Conservation (phyloP, 2,329 filamentous ascomycete genomes). For the Sporothrix schenckii region DNA sequence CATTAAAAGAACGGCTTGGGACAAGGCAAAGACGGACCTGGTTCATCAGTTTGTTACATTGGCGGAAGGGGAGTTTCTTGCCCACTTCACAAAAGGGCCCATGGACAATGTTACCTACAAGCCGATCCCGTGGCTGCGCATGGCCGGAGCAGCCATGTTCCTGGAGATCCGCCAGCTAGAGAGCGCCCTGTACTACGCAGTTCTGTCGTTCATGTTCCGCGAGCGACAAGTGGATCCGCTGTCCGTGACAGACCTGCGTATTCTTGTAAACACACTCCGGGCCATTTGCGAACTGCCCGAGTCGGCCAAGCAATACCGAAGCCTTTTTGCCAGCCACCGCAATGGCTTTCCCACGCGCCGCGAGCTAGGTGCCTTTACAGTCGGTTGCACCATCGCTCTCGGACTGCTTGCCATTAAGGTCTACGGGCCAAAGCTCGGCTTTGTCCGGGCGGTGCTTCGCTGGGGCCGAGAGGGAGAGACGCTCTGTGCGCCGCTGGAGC, state of each 20-base stretch:
- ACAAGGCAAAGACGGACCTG: neutral
- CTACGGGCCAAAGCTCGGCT: constrained; percentile 30
- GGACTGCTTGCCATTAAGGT: constrained; percentile 4
- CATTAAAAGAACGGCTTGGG: constrained; percentile 13
- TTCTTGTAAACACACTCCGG: constrained; percentile 19
- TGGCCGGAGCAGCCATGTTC: constrained; percentile 28
- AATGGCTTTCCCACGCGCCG: constrained; percentile 15
- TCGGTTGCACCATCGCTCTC: neutral
- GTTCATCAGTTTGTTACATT: constrained; percentile 15
- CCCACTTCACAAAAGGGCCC: neutral
- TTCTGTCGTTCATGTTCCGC: constrained; percentile 12
- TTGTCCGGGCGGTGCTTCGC: constrained; percentile 28
- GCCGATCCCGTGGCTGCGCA: constrained; percentile 28
- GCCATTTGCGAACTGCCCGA: constrained; percentile 24
- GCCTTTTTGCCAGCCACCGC: constrained; percentile 5
- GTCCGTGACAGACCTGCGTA: constrained; percentile 22
- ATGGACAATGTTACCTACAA: constrained; percentile 13
- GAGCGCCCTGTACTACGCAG: constrained; percentile 27
- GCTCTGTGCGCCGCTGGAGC: constrained; percentile 10
- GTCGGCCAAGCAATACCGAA: constrained; percentile 13
- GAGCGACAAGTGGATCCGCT: neutral
- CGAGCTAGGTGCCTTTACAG: constrained; percentile 21
- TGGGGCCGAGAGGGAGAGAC: constrained; percentile 16
- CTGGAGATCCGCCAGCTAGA: constrained; percentile 20
- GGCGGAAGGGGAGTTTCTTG: constrained; percentile 22